phyloP scores from a whole-genome alignment of 2,329 filamentous ascomycete genomes.

The Trichoderma sp. region DNA sequence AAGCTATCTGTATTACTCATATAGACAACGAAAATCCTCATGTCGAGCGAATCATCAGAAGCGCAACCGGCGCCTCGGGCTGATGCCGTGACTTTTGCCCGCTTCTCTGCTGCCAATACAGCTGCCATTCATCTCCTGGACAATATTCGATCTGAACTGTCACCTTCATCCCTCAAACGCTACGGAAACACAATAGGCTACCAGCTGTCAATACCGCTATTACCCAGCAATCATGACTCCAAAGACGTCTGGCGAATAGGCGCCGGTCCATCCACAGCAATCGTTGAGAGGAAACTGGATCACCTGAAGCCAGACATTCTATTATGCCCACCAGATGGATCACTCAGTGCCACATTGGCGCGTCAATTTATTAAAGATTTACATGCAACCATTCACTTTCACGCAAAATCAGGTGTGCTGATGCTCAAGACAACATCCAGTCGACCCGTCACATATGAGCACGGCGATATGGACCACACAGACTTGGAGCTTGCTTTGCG shows the following conservation, averaged over 20 bases:
- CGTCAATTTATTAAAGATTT: not conserved
- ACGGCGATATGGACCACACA: not conserved
- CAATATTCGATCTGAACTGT: not conserved
- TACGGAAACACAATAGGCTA: not conserved
- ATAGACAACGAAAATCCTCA: not conserved
- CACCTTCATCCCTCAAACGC: not conserved
- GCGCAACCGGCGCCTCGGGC: not conserved
- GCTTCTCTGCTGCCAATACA: not conserved
- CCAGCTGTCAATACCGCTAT: not conserved
- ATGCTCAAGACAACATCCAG: not conserved
- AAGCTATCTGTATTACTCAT: not conserved
- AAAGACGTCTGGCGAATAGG: not conserved
- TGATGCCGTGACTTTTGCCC: not conserved
- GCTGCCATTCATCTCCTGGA: not conserved
- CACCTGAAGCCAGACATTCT: not conserved
- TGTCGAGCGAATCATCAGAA: not conserved
- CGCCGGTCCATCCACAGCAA: not conserved
- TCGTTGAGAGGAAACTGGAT: not conserved
- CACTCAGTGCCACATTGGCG: not conserved
- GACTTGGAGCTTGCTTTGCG: not conserved
- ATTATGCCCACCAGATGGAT: not conserved
- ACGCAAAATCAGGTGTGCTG: not conserved
- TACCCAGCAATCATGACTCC: not conserved
- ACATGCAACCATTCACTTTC: not conserved
- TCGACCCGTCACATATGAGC: not conserved